A percentile compares a stretch with the other conserved stretches of the same genome.
Evolutionary conservation across 345 rosid species (phyloP).

Genomic region (Melastoma malabathricum): DNA sequence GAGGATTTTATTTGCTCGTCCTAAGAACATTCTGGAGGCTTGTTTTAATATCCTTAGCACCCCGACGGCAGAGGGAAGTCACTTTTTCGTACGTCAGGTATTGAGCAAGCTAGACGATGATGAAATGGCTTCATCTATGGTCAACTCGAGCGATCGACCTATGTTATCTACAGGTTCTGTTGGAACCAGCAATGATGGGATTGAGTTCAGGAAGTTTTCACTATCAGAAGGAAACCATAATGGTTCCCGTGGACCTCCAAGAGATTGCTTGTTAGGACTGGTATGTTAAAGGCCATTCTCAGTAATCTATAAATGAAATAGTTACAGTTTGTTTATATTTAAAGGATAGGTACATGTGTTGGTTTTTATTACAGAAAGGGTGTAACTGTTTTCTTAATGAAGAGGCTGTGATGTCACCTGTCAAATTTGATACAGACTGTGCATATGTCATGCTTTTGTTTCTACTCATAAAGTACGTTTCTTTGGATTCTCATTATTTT

Average conservation of each 20-base stretch:
- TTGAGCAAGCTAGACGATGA: slow-evolving; percentile 28
- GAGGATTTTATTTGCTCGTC: slow-evolving; percentile 47
- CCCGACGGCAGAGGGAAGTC: slow-evolving; percentile 36
- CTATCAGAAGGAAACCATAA: slow-evolving; percentile 16
- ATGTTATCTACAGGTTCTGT: slow-evolving; percentile 22
- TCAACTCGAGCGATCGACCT: slow-evolving; percentile 20
- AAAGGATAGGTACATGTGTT: background rate
- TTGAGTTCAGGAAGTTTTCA: slow-evolving; percentile 14
- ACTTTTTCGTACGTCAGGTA: slow-evolving; percentile 49
- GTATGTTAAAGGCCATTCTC: slow-evolving; percentile 25
- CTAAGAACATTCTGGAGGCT: slow-evolving; percentile 53
- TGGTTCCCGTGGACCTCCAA: slow-evolving; percentile 22
- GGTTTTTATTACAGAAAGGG: background rate
- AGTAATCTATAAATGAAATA: background rate
- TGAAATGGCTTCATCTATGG: slow-evolving; percentile 14
- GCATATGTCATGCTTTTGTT: no score
- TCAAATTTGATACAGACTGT: no score
- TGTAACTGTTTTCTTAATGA: no score
- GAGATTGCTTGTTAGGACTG: slow-evolving; percentile 61
- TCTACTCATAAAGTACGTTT: no score
- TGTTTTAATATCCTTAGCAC: slow-evolving; percentile 62
- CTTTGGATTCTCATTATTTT: no score
- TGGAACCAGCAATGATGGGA: slow-evolving; percentile 19
- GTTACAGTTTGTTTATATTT: background rate
- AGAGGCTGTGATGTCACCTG: no score